A percentile compares a stretch with the other conserved stretches of the same genome.
Evolutionary conservation across 2,329 filamentous ascomycete genomes (phyloP).

Genomic region (Neobulgaria alba): DNA sequence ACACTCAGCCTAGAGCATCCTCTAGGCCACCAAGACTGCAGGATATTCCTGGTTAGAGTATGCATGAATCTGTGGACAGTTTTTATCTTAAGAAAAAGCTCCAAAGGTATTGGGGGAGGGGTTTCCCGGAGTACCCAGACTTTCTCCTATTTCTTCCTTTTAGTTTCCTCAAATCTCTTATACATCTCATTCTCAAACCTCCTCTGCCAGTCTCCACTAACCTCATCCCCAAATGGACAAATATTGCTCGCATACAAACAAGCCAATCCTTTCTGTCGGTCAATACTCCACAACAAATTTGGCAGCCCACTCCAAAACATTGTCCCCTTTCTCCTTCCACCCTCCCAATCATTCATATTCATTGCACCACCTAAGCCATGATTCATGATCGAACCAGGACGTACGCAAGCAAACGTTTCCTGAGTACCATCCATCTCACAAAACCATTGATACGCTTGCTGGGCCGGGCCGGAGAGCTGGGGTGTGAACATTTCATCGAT

Average conservation of each 20-base stretch:
- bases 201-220: slow-evolving; percentile 30
- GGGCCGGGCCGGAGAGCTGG: slow-evolving; percentile 32
- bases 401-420: neutral
- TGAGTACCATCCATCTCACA: neutral
- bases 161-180: slow-evolving; percentile 13
- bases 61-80: no score
- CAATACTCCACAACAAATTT: slow-evolving; percentile 39
- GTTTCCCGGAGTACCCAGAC: no score
- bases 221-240: slow-evolving; percentile 33
- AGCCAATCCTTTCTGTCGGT: slow-evolving; percentile 31
- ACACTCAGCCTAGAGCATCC: no score
- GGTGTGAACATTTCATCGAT: slow-evolving; percentile 39
- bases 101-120: no score
- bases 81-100: no score
- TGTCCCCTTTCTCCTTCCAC: neutral
- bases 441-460: slow-evolving; percentile 26
- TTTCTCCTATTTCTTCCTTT: no score
- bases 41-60: no score
- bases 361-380: slow-evolving; percentile 1
- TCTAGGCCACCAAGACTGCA: no score
- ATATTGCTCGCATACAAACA: slow-evolving; percentile 36
- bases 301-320: slow-evolving; percentile 30
- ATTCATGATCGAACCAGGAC: neutral
- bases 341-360: neutral
- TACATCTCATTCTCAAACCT: slow-evolving; percentile 37